These are phyloP conservation scores for Kluyveromyces lactis DNA, from an alignment of 805 yeast genomes.

Conservation along the genomic window DNA sequence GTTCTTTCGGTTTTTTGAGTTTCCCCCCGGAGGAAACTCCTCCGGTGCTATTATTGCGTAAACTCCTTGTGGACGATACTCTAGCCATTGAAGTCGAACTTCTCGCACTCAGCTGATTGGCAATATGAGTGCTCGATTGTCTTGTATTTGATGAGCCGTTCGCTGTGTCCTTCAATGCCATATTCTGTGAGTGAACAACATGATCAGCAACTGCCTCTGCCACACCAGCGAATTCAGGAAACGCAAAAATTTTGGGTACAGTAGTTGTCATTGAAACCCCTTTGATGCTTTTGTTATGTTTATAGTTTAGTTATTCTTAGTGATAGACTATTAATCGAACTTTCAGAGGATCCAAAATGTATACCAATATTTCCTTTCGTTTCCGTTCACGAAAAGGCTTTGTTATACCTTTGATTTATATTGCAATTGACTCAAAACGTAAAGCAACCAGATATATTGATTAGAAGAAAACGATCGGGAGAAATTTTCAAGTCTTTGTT, in stretches of 20 bases:
- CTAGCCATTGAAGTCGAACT: constrained; percentile 4
- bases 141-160: constrained; percentile 1
- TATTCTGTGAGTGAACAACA: constrained; percentile 79
- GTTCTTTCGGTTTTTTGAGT: constrained; percentile 48
- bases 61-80: constrained; percentile 6
- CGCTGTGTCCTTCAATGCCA: constrained; percentile 21
- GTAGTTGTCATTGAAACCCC: constrained; percentile 68
- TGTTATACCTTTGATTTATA: too few relatives aligned
- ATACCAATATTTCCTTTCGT: too few relatives aligned
- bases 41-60: constrained; percentile 5
- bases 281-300: too few relatives aligned
- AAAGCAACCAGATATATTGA: too few relatives aligned
- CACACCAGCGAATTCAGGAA: constrained; percentile 81
- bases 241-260: constrained; percentile 88
- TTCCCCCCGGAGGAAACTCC: constrained; percentile 20
- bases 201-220: constrained; percentile 98
- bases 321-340: too few relatives aligned
- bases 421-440: too few relatives aligned
- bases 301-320: too few relatives aligned
- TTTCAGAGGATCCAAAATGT: too few relatives aligned
- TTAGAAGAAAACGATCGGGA: too few relatives aligned
- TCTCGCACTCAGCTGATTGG: constrained; percentile 9
- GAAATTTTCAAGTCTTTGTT: too few relatives aligned
- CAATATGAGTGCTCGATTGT: constrained; percentile 8
- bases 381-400: too few relatives aligned